Percentiles rank a stretch among this genome's conserved stretches.
Conservation (phyloP, 208 protist genomes). For the Leptomonas seymouri region DNA sequence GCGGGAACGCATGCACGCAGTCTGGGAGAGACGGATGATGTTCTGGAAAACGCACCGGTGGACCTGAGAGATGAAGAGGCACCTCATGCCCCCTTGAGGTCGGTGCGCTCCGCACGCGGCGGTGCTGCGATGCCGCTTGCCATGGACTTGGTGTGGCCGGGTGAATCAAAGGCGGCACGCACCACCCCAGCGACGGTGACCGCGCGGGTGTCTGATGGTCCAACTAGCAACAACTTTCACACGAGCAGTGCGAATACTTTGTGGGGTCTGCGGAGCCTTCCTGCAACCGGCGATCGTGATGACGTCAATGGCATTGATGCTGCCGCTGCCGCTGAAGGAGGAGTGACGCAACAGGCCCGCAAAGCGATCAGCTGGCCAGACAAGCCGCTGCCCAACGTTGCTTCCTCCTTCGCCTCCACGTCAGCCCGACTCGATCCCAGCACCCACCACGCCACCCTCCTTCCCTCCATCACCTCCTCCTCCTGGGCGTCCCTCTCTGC, state of each 20-base stretch:
- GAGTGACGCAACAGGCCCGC: background rate
- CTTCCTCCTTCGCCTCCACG: background rate
- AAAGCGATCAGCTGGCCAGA: slow-evolving; percentile 19
- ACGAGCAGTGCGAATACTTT: too few relatives aligned
- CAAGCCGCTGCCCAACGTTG: background rate
- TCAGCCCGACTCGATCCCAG: background rate
- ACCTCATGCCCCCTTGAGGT: too few relatives aligned
- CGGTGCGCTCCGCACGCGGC: slow-evolving; percentile 20
- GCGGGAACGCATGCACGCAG: too few relatives aligned
- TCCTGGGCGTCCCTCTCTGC: background rate
- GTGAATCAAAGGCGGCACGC: background rate
- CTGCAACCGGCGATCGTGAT: background rate
- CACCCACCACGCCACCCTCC: background rate
- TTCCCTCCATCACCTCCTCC: too few relatives aligned
- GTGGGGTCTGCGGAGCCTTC: background rate
- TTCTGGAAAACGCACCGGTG: too few relatives aligned
- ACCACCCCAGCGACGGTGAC: background rate
- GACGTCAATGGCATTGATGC: background rate
- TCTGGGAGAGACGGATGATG: background rate
- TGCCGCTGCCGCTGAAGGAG: background rate
- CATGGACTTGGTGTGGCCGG: background rate
- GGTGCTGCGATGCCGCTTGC: slow-evolving; percentile 52
- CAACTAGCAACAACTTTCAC: background rate
- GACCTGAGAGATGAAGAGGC: background rate
- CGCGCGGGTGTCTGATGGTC: background rate